Evolutionary conservation across 2,329 filamentous ascomycete species (phyloP), one percentile per base, ranked within the genome.

Genomic region (Botrytis squamosa): DNA sequence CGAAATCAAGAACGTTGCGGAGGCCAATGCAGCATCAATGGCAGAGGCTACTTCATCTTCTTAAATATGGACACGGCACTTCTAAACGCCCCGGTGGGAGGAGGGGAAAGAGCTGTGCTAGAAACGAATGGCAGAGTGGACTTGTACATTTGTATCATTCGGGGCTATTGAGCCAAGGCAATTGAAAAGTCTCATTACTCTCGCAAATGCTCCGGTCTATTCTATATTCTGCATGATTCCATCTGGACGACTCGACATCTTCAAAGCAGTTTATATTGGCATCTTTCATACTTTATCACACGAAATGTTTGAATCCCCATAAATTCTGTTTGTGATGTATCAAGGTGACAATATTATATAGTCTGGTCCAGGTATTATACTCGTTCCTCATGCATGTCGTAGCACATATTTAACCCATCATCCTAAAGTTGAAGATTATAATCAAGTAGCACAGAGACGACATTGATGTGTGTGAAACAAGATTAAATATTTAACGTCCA

Each of bases 1-100:
- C 83, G 95, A 98, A 66, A 79, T 87, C 82, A 93, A 93, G 89
- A 90, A 87, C 83, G 86, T 98, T 78, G 89, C 84, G 71, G 83
- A 87, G 60, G 88, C 87, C 81, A 89, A 89, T 82, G 81, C 82
- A 71, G 82, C 82, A 62, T 79, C 83, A 2, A 75, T 75, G 71
- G 77, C 78, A 63, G 80, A 80, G 71, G 73, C 76, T 71, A 77
- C 74, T 55, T 72, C 74, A 57, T 60, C 77, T 36, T 76, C 77
- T 64, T 79, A 78, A 70, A 78, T 71, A 25, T 38, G 71, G 55
- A 70, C 55, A 55, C 62, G n/a, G 29, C 36, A 57, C 66, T 38
- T 69, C 55, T 52, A 73, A 46, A 46, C 44, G 63, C 55, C 52
- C 57, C 63, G 66, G 70, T 44, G 46, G 70, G 68, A 64, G 60